Evolutionary conservation across 148 eudicot genomes (phyloP), one percentile per base, ranked within the genome.

Genomic region (Vaccinium darrowii): DNA sequence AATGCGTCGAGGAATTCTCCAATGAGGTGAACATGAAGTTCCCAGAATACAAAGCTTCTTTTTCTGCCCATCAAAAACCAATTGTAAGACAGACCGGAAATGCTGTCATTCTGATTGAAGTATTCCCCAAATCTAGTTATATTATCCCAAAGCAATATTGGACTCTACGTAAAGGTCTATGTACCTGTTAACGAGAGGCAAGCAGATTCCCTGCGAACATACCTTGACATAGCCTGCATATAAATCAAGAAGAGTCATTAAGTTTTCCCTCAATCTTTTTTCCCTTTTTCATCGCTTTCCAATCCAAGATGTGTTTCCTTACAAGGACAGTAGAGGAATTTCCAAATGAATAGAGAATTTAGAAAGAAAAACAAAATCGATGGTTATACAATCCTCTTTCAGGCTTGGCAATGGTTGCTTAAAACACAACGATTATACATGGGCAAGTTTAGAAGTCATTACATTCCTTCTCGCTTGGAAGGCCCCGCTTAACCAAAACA

Each of bases 141-240:
- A 6, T 53, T 43, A 36, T 21, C 52, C 63, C 8, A 13, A 62
- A 56, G 71, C n/a, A 49, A 57, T 30, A 80, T 50, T 15, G 39
- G 51, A 27, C 54, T 25, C 58, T 6, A 47, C 39, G 54, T n/a
- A 84, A 54, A 33, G 49, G 76, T 54, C 81, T 23, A 52, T 71
- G 7, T 90, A 96, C 99, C 99, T 82, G 98, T 95, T 84, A 93
- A 78, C 54, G 94, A 88, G 74, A 95, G 90, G 86, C 98, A 93
- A 85, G 86, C 87, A 75, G 91, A 84, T 91, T 95, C 96, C 84
- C 88, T 92, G 39, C 93, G 94, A 83, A 97, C 91, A 93, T 95
- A 95, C 79, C 98, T 93, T 71, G 95, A 90, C 94, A 96, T 90
- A 80, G 97, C 99, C 99, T 96, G 91, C 73, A 78, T 65, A 53